These are phyloP conservation scores for Lentinula novae-zelandiae DNA, from an alignment of 1,284 basidiomycete species.

Conservation along the genomic window DNA sequence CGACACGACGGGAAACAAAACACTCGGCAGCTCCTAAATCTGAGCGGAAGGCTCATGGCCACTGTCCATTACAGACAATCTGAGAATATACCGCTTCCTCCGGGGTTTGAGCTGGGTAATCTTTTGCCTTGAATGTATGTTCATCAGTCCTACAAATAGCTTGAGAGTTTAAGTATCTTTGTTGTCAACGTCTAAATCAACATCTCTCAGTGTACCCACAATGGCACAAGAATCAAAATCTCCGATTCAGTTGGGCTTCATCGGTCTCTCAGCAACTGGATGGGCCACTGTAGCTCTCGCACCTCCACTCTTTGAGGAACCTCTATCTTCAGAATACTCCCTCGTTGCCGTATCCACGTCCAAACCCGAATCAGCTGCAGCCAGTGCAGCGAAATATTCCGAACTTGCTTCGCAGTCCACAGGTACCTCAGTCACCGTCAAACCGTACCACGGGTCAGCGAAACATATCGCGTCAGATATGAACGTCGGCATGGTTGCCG, in stretches of 20 bases:
- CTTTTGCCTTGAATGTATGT: neutral
- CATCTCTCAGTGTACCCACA: neutral
- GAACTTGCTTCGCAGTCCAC: slow-evolving; percentile 4
- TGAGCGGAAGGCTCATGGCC: too few species aligned
- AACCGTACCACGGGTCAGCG: slow-evolving; percentile 26
- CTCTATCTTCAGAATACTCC: slow-evolving; percentile 19
- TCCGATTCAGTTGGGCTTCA: slow-evolving; percentile 28
- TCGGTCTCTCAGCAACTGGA: slow-evolving; percentile 30
- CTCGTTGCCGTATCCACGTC: slow-evolving; percentile 27
- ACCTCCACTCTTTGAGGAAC: slow-evolving; percentile 20
- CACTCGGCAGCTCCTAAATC: too few species aligned
- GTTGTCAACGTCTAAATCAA: neutral
- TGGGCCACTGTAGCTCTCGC: slow-evolving; percentile 27
- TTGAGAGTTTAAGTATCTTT: neutral
- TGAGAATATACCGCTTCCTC: neutral
- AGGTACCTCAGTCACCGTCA: slow-evolving; percentile 19
- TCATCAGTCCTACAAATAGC: neutral
- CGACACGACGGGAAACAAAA: too few species aligned
- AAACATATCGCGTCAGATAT: slow-evolving; percentile 27
- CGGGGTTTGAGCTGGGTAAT: neutral
- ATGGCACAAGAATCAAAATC: neutral
- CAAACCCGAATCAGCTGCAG: slow-evolving; percentile 23
- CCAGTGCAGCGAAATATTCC: slow-evolving; percentile 24
- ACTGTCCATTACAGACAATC: neutral
- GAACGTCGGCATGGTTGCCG: slow-evolving; percentile 32